These are phyloP conservation scores for Aspergillus mulundensis DNA, from an alignment of 495 filamentous ascomycete genomes.

Conservation along the genomic window DNA sequence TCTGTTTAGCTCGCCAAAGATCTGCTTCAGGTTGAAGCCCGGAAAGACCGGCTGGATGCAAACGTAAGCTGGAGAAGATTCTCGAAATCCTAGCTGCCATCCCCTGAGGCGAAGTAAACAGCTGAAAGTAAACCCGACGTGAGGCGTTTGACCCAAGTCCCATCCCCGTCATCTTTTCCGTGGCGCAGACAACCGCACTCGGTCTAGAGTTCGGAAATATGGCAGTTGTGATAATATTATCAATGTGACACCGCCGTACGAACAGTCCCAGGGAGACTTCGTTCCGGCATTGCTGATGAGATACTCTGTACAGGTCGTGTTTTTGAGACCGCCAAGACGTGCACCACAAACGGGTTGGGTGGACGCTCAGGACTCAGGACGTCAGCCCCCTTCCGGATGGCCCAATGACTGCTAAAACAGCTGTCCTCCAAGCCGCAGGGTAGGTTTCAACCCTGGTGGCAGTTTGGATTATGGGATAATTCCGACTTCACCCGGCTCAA, in stretches of 20 bases:
- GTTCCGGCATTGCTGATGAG: conserved; percentile 16
- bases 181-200: conserved; percentile 2
- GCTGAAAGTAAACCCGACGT: conserved; percentile 6
- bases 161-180: neutral
- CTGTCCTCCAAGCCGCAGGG: conserved; percentile 13
- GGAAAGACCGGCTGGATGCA: conserved; percentile 6
- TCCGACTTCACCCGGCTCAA: conserved; percentile 49
- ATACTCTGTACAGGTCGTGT: conserved; percentile 13
- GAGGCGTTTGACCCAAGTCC: conserved; percentile 1
- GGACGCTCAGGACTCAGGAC: conserved; percentile 11
- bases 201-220: conserved; percentile 3
- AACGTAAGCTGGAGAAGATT: conserved; percentile 15
- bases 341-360: conserved; percentile 11
- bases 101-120: conserved; percentile 7
- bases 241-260: conserved; percentile 12
- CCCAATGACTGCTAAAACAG: conserved; percentile 16
- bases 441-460: conserved; percentile 12
- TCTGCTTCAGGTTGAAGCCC: conserved; percentile 10
- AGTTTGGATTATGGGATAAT: conserved; percentile 12
- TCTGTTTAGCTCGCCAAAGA: conserved; percentile 9
- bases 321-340: conserved; percentile 10
- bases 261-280: conserved; percentile 8
- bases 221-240: conserved; percentile 14
- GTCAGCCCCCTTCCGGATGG: conserved; percentile 11
- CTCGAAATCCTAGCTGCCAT: conserved; percentile 10